Percentiles rank a stretch among this genome's conserved stretches.
These are phyloP conservation scores for Arthrobotrys musiformis DNA, from an alignment of 2,329 filamentous ascomycete species.

Conservation along the genomic window DNA sequence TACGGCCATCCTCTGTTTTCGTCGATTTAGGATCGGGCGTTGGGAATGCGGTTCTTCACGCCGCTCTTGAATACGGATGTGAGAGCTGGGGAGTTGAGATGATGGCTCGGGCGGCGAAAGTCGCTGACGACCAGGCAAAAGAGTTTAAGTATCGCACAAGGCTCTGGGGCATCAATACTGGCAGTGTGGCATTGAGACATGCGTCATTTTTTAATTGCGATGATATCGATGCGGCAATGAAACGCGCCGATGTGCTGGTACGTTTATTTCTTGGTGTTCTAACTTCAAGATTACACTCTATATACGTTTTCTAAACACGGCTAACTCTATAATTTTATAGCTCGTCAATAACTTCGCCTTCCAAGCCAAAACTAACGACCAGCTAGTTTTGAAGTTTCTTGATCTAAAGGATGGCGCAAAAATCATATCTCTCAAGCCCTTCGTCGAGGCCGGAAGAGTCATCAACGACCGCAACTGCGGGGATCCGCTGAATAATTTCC, in stretches of 20 bases:
- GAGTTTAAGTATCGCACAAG: constrained; percentile 84
- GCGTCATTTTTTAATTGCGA: constrained; percentile 84
- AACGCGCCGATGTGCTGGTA: constrained; percentile 85
- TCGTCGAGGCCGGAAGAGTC: constrained; percentile 82
- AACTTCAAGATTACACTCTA: too few relatives aligned
- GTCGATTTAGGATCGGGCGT: constrained; percentile 96
- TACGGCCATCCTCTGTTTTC: constrained; percentile 87
- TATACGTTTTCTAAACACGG: neutral
- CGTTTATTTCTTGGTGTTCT: neutral
- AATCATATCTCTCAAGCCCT: constrained; percentile 91
- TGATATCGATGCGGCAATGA: constrained; percentile 77
- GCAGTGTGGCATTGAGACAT: constrained; percentile 79
- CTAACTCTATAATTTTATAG: constrained; percentile 28
- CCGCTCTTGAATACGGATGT: constrained; percentile 90
- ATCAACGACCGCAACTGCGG: constrained; percentile 79
- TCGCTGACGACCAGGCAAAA: constrained; percentile 80
- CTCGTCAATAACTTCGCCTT: constrained; percentile 99
- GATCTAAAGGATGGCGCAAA: constrained; percentile 91
- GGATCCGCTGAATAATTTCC: constrained; percentile 81
- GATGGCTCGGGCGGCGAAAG: constrained; percentile 87
- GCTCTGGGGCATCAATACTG: constrained; percentile 86
- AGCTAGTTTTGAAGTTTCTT: constrained; percentile 86
- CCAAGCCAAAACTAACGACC: constrained; percentile 84
- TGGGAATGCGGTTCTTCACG: constrained; percentile 93
- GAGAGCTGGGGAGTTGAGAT: constrained; percentile 97